Evolutionary conservation across 78 protist genomes (phyloP), one percentile per base, ranked within the genome.

Genomic region (slime mould (Dictyostelium discoideum)): DNA sequence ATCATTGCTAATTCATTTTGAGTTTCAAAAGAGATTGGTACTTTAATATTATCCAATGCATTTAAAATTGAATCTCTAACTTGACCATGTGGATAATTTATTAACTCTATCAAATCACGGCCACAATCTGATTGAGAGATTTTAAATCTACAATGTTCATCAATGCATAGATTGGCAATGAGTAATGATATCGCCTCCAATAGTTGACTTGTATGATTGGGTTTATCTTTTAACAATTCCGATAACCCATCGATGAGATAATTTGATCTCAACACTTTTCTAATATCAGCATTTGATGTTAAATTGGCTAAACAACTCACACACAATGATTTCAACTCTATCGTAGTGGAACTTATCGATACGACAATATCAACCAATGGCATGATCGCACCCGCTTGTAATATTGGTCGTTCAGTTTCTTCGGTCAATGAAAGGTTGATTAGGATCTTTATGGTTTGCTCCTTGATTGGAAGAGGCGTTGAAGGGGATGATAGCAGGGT

Each of bases 231-330:
- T 18, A 90, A 48, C 11, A 90, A 10, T 48, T 90, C 94, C 6
- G 32, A 42, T 9, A 90, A 37, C 20, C 88, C 86, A 22, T 90
- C 94, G 14, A 90, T 69, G 9, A 90, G 50, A 50, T 82, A 82
- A 42, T 82, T 90, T 2, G 88, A 82, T n/a, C 87, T 74, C 0
- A 90, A 44, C 2, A 90, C 81, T 14, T 63, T 32, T 40, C 94
- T 40, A 50, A 90, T 90, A 1, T 82, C 87, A 3, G 32, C 20
- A 40, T 90, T 90, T n/a, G 94, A 32, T 8, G 94, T 82, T n/a
- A 90, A 80, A 37, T 90, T 82, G 0, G 94, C 94, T 11, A 90
- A 63, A 82, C 94, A 90, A 81, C 94, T 90, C 22, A 90, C 76
- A 44, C 74, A 20, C 22, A 82, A 63, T 24, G 76, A 24, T 44